Conservation (phyloP, 495 filamentous ascomycete species). For the Patellaria atrata region DNA sequence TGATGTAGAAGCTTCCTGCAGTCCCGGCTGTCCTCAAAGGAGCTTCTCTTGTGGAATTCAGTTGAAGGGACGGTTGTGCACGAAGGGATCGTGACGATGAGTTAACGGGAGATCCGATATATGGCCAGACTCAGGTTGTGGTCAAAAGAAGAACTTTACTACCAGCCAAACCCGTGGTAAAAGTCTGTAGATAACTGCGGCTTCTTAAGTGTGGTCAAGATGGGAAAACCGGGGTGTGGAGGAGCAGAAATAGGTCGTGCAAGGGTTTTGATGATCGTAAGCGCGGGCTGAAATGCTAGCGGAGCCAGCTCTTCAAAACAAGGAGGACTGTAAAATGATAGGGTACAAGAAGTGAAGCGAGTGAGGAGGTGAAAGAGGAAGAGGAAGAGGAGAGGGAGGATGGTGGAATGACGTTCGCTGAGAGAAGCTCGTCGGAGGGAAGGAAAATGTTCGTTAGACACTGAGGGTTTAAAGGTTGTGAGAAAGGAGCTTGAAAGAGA, state of each 20-base stretch:
- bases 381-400: slow-evolving; percentile 3
- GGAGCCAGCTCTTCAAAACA: slow-evolving; percentile 4
- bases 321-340: slow-evolving; percentile 15
- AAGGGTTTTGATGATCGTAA: no score
- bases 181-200: slow-evolving; percentile 10
- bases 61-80: no score
- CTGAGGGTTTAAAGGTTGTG: slow-evolving; percentile 1
- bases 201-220: slow-evolving; percentile 1
- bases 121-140: no score
- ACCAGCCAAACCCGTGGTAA: slow-evolving; percentile 6
- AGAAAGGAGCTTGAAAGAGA: no score
- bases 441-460: background rate
- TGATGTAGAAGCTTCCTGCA: slow-evolving; percentile 54
- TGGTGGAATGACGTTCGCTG: no score
- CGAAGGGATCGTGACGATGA: no score
- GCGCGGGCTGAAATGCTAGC: no score
- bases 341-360: slow-evolving; percentile 18
- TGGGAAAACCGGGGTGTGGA: slow-evolving; percentile 1
- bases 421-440: slow-evolving; percentile 4
- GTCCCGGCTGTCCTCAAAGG: slow-evolving; percentile 89
- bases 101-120: no score
- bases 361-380: slow-evolving; percentile 2
- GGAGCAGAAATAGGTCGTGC: background rate
- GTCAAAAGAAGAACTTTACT: no score
- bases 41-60: no score